These are phyloP conservation scores for Friedmanniomyces simplex DNA, from an alignment of 495 filamentous ascomycete species.

Conservation along the genomic window DNA sequence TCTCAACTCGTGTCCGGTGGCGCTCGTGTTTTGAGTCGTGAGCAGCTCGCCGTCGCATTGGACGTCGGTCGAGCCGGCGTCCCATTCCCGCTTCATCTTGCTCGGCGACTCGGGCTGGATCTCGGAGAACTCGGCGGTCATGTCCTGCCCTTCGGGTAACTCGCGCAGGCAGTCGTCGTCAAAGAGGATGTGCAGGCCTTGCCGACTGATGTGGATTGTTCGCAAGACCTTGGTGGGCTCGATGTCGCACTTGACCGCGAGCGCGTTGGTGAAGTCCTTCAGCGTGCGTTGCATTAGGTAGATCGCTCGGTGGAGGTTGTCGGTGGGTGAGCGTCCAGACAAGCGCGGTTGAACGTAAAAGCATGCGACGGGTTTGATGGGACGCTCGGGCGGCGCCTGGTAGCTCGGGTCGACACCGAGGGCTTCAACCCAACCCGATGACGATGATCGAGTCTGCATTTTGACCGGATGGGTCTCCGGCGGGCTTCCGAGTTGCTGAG, in stretches of 20 bases:
- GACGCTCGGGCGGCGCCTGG: slow-evolving; percentile 62
- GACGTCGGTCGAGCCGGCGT: slow-evolving; percentile 31
- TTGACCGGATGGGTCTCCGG: slow-evolving; percentile 42
- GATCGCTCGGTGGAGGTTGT: slow-evolving; percentile 71
- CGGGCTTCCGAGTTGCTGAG: slow-evolving; percentile 34
- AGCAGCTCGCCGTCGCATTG: slow-evolving; percentile 33
- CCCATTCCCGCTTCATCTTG: slow-evolving; percentile 31
- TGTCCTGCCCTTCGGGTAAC: slow-evolving; percentile 82
- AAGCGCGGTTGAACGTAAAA: slow-evolving; percentile 65
- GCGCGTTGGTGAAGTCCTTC: slow-evolving; percentile 54
- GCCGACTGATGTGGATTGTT: slow-evolving; percentile 57
- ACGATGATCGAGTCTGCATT: slow-evolving; percentile 36
- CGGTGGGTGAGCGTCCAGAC: slow-evolving; percentile 40
- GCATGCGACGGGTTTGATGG: slow-evolving; percentile 72
- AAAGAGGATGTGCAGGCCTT: slow-evolving; percentile 70
- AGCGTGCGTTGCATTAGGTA: slow-evolving; percentile 72
- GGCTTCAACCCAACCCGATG: slow-evolving; percentile 81
- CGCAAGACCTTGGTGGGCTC: slow-evolving; percentile 59
- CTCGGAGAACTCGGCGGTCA: slow-evolving; percentile 55
- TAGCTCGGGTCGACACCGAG: slow-evolving; percentile 80
- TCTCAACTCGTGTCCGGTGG: slow-evolving; percentile 33
- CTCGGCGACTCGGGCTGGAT: slow-evolving; percentile 23
- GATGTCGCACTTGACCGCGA: slow-evolving; percentile 69
- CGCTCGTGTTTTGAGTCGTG: slow-evolving; percentile 26
- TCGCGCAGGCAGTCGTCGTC: slow-evolving; percentile 87